Evolutionary conservation across 2,329 filamentous ascomycete genomes (phyloP).

Genomic region (Coleophoma eucalyptorum): DNA sequence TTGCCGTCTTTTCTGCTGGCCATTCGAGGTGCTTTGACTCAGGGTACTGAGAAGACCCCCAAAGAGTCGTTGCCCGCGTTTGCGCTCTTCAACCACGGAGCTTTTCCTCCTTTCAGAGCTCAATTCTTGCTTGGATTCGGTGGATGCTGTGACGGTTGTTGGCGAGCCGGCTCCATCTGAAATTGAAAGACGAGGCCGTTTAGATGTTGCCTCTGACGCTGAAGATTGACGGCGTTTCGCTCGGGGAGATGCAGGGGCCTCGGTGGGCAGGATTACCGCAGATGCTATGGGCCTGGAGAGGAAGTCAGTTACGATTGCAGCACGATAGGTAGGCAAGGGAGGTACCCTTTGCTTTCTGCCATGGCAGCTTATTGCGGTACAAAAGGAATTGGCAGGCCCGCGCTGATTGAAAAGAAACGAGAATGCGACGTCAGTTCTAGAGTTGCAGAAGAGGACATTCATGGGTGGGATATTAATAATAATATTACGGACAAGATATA

Average conservation of each 20-base stretch:
- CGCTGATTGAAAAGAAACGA: not conserved
- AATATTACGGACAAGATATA: no score
- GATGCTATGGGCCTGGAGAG: conserved; percentile 27
- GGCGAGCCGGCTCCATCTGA: conserved; percentile 19
- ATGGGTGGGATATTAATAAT: no score
- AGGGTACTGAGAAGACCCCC: conserved; percentile 62
- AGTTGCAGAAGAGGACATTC: no score
- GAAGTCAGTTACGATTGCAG: conserved; percentile 8
- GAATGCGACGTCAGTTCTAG: no score
- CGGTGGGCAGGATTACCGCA: conserved; percentile 28
- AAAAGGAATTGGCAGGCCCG: not conserved
- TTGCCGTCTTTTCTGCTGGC: conserved; percentile 64
- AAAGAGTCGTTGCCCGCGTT: conserved; percentile 80
- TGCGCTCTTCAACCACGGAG: conserved; percentile 69
- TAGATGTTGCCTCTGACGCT: conserved; percentile 41
- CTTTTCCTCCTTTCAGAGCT: conserved; percentile 34
- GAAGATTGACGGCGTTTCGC: conserved; percentile 47
- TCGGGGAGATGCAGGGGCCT: conserved; percentile 12
- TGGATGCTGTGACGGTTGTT: conserved; percentile 9
- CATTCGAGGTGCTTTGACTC: conserved; percentile 64
- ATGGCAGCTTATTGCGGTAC: conserved; percentile 8
- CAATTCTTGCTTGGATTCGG: conserved; percentile 15
- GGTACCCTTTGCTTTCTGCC: conserved; percentile 19
- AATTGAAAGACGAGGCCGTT: conserved; percentile 45
- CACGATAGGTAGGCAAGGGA: not conserved